Base-by-base conservation (phyloP, 2,329 filamentous ascomycete species). In the Alternaria triticimaculans region DNA sequence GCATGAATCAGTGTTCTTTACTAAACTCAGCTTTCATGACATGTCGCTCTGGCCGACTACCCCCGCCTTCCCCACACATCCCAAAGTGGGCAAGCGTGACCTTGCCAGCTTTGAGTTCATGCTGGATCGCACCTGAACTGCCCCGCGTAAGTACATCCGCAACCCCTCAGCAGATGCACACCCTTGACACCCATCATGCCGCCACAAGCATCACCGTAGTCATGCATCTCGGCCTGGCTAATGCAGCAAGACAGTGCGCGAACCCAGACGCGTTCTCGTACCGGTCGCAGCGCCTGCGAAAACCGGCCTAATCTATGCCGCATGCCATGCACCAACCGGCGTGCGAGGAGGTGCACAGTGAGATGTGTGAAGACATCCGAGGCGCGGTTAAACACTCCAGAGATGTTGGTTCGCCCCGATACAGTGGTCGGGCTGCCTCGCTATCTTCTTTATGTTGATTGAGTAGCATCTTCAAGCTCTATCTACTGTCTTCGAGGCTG, bases 311-410 rank as follows among this genome's bases (percentile, higher is more conserved):
- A 58, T 49, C 44, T 63, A 64, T 64, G 54, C 64, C 65, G 65
- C 55, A 49, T 53, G 43, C 14, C 45, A 28, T 59, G 14, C 23
- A 46, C 63, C 60, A 66, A 68, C 63, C 63, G 60, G 60, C 51
- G 60, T 43, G 28, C 41, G 26, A 68, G 58, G 55, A 64, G 51
- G 37, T 37, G 45, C 28, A 26, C 28, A 26, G 30, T 18, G 15
- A 3, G 37, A 28, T 21, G 50, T 62, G 23, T 53, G 44, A 55
- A 44, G 54, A 48, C 46, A 65, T 51, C 71, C 68, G 67, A 72
- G 67, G 61, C 60, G 68, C 72, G 73, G 74, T 70, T 76, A 77
- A 77, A 71, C 64, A 69, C 63, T 73, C 48, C 69, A 76, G 73
- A 68, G 48, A 37, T 54, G 45, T 20, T 21, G 18, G 18, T 33